These are phyloP conservation scores for Phalaenopsis equestris DNA, from an alignment of 106 monocot species.

Conservation along the genomic window DNA sequence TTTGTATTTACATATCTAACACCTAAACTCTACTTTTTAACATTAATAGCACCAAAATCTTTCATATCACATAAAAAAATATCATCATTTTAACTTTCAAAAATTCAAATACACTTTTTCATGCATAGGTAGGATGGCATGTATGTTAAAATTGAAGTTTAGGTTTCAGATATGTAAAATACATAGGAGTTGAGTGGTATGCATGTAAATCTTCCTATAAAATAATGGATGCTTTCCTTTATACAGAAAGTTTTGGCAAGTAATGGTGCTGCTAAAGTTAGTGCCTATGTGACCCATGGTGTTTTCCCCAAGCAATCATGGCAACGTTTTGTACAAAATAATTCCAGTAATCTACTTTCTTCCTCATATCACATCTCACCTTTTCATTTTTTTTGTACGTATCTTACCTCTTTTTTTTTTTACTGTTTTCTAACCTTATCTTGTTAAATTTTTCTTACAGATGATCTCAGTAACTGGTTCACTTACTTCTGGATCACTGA, in stretches of 20 bases:
- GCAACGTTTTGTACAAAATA: conserved; percentile 38
- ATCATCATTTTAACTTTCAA: no score
- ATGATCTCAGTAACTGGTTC: conserved; percentile 26
- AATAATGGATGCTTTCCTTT: neutral
- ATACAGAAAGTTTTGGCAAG: conserved; percentile 78
- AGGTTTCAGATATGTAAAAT: no score
- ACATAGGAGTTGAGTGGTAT: no score
- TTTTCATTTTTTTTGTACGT: neutral
- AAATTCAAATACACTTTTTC: no score
- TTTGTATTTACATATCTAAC: no score
- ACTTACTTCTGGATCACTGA: conserved; percentile 88
- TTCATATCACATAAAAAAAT: no score
- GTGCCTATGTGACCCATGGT: conserved; percentile 92
- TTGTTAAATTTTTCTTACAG: conserved; percentile 26
- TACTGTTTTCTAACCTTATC: neutral
- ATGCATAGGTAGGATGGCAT: no score
- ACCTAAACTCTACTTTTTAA: no score
- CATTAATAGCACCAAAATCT: no score
- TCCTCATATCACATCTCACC: neutral
- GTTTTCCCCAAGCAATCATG: conserved; percentile 90
- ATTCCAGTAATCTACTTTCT: conserved; percentile 9
- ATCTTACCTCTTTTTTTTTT: neutral
- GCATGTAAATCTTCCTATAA: neutral
- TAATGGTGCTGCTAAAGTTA: conserved; percentile 82
- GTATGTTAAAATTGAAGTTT: no score